These are phyloP conservation scores for Cyclanthera cordifolia DNA, from an alignment of 306 rosid species.

Conservation along the genomic window DNA sequence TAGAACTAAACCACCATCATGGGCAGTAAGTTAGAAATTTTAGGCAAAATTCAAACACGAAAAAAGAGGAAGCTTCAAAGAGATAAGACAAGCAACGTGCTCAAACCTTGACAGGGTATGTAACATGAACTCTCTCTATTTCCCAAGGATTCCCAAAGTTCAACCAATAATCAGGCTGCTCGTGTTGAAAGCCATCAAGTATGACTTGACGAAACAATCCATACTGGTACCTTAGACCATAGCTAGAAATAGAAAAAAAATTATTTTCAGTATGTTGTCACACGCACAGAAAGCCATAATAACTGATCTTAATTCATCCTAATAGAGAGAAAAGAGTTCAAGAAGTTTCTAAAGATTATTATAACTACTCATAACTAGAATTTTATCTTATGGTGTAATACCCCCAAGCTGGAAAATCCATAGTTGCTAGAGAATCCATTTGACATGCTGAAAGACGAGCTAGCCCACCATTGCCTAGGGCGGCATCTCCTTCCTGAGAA, in stretches of 20 bases:
- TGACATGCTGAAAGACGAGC: constrained; percentile 75
- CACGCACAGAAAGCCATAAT: background rate
- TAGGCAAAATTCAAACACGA: constrained; percentile 2
- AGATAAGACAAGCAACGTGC: constrained; percentile 14
- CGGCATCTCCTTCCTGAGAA: constrained; percentile 67
- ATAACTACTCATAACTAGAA: background rate
- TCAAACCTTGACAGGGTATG: constrained; percentile 61
- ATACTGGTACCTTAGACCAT: constrained; percentile 58
- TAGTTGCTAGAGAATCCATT: constrained; percentile 68
- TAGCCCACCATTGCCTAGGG: constrained; percentile 74
- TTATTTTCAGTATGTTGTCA: background rate
- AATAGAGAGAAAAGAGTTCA: background rate
- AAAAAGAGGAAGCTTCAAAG: constrained; percentile 14
- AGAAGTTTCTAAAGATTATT: background rate
- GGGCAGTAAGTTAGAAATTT: constrained; percentile 11
- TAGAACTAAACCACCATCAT: constrained; percentile 35
- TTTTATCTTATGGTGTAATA: constrained; percentile 20
- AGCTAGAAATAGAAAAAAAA: constrained; percentile 22
- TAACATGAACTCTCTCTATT: constrained; percentile 55
- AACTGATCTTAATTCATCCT: background rate
- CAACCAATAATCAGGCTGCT: constrained; percentile 70
- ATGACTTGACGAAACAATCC: constrained; percentile 64
- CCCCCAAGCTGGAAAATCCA: constrained; percentile 85
- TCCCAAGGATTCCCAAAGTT: constrained; percentile 81
- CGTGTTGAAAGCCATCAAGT: constrained; percentile 62